These are phyloP conservation scores for Mycena capillaripes DNA, from an alignment of 768 basidiomycete species.

Conservation along the genomic window DNA sequence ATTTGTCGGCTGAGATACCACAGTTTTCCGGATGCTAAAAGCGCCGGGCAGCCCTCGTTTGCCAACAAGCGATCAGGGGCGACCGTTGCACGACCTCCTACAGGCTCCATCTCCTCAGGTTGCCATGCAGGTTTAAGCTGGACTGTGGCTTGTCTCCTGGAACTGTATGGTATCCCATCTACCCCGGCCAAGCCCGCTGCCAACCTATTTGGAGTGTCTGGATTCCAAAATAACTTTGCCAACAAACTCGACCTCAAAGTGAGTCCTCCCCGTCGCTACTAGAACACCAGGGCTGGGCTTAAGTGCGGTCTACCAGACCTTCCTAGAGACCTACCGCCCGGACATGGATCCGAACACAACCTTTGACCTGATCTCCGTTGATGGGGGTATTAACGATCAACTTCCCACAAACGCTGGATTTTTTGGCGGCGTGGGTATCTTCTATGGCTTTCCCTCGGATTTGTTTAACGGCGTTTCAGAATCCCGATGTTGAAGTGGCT, in stretches of 20 bases:
- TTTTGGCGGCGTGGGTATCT: background rate
- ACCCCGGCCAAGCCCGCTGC: background rate
- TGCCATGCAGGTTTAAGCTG: background rate
- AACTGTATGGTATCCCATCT: slow-evolving; percentile 2
- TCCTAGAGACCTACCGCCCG: background rate
- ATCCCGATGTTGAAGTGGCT: no score
- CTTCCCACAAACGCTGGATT: background rate
- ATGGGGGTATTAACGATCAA: slow-evolving; percentile 6
- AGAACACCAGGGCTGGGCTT: no score
- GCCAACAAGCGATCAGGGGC: background rate
- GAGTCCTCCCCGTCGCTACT: background rate
- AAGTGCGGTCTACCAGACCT: background rate
- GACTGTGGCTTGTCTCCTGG: slow-evolving; percentile 1
- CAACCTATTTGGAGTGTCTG: background rate
- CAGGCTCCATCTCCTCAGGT: background rate
- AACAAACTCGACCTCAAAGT: slow-evolving; percentile 11
- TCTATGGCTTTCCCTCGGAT: no score
- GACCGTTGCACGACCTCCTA: background rate
- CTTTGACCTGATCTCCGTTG: background rate
- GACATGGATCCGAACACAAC: slow-evolving; percentile 11
- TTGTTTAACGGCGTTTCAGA: no score
- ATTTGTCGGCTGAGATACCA: no score
- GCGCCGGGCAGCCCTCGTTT: background rate
- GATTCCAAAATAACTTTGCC: background rate
- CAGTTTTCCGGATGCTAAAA: background rate